Base-by-base conservation (phyloP, 2,329 filamentous ascomycete species). In the Ascochyta lentis region DNA sequence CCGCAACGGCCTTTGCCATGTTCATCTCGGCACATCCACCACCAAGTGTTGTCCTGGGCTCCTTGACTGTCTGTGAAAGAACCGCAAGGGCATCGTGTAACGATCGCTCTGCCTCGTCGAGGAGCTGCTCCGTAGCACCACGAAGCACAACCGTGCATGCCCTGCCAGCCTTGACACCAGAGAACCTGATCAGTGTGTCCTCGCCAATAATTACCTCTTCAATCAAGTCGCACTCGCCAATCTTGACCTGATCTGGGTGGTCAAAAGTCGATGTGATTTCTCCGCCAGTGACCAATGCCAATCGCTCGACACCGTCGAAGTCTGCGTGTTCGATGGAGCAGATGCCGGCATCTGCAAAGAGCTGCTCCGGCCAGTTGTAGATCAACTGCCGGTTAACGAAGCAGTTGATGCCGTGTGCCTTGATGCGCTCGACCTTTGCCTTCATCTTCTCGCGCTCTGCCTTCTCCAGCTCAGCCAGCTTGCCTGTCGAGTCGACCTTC, bases 321-420 rank as follows among this genome's bases (percentile, higher is more conserved):
- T 99, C 95, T 64, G 95, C 95, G 77, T 99, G 95, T 81, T 99
- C 95, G 68, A 99, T 99, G 26, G 92, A 96, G 83, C 96, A 91
- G 78, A 99, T 98, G 60, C 95, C 95, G 7, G 93, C 94, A 76
- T 99, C 95, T 33, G 94, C 92, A 74, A 99, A 99, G 42, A 99
- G 89, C 80, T 99, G 95, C 79, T 99, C 95, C 6, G 95, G 95
- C 95, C 95, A 99, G 84, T 99, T 99, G 85, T 99, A 99, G 80
- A 99, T 99, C 62, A 99, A 87, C 78, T 99, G 95, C 68, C 95
- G 85, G 85, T 99, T 99, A 78, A 99, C 96, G 79, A 99, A 99
- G 84, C 95, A 98, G 85, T 99, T 99, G 81, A 99, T 97, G 56
- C 95, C 95, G 73, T 99, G 95, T 42, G 92, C 86, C 86, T 98